Base-by-base conservation (phyloP, 2,329 filamentous ascomycete species). In the Furcasterigmium sp. region DNA sequence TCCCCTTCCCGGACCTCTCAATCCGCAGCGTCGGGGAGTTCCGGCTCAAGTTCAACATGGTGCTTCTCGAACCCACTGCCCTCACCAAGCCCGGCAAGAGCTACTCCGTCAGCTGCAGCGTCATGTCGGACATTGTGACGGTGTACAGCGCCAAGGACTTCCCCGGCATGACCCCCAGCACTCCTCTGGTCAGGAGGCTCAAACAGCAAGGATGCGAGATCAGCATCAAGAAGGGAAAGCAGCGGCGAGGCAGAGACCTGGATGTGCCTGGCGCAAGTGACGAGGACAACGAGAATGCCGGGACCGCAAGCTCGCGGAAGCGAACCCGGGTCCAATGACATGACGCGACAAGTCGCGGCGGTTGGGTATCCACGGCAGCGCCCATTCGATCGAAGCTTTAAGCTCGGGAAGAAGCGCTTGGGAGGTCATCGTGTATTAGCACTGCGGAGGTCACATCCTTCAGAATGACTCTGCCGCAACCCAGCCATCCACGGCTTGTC, bases 71-170 rank as follows among this genome's bases (percentile, higher is more conserved):
- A 90, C 51, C 81, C 82, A 2, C 64, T 38, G 75, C 80, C 61
- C 66, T 68, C 13, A 73, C 7, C 7, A 26, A 26, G 11, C 23
- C 73, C 3, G 80, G 78, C 21, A 62, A 61, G 37, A 68, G 64
- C 41, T 75, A 70, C 13, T 75, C 73, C 18, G 70, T 79, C 14
- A 61, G 69, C n/a, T 70, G 69, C 8, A 67, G 68, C 17, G 68
- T 65, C 14, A 74, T 82, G 64, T 88, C 81, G 56, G 79, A 87
- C 14, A 68, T 82, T n/a, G 91, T 93, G 56, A 81, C 78, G 11
- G 87, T 91, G 8, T 91, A 85, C 61, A 90, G 84, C 35, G 87
- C 87, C 35, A 93, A 91, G 59, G 87, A 91, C 57, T 93, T 93
- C 47, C 85, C 86, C 1, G 87, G 87, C 6, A 93, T 93, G 87